Evolutionary conservation across 2,329 filamentous ascomycete genomes (phyloP).

Genomic region (Mycosphaerella arachidis): DNA sequence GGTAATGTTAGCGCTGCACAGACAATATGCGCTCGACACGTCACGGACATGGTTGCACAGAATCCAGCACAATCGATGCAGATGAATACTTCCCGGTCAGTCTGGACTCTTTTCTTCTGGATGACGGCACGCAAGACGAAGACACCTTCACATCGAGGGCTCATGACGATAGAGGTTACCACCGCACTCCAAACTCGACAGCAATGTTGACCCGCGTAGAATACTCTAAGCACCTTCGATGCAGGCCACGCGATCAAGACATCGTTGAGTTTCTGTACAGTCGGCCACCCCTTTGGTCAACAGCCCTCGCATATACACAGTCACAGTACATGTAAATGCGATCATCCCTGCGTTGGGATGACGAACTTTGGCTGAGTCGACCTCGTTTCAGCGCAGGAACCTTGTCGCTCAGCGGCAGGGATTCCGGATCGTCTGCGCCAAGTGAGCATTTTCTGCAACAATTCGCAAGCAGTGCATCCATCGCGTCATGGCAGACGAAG

Average conservation of each 20-base stretch:
- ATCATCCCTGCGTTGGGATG: background rate
- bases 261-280: too few species aligned
- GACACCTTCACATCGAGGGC: background rate
- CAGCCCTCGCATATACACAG: too few species aligned
- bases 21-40: too few species aligned
- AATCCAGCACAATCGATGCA: background rate
- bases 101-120: background rate
- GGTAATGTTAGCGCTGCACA: too few species aligned
- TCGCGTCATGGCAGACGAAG: background rate
- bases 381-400: background rate
- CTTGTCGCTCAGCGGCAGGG: background rate
- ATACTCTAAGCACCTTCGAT: too few species aligned
- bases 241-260: too few species aligned
- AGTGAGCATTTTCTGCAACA: background rate
- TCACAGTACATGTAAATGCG: background rate
- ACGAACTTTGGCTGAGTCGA: background rate
- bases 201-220: too few species aligned
- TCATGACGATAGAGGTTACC: too few species aligned
- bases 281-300: too few species aligned
- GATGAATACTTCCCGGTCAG: background rate
- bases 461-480: background rate
- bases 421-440: background rate
- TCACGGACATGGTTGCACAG: background rate
- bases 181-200: too few species aligned
- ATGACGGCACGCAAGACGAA: background rate